These are phyloP conservation scores for Strobilomyces echinocephalus DNA, from an alignment of 768 basidiomycete genomes.

Conservation along the genomic window DNA sequence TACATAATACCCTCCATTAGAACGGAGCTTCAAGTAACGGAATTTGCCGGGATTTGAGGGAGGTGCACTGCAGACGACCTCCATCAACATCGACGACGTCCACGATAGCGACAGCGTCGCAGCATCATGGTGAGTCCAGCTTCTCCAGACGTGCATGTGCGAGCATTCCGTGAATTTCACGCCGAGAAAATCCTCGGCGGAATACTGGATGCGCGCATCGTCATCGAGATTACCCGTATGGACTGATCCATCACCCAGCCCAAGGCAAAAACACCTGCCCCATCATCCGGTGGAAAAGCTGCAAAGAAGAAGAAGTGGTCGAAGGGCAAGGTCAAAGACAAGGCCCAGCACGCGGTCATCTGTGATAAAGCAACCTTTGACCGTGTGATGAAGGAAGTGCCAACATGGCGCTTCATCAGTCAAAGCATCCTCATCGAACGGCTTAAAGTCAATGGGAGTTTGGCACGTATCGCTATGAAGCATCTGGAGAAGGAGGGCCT, in stretches of 20 bases:
- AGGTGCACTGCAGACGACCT: background rate
- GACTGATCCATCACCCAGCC: slow-evolving; percentile 44
- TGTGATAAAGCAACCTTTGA: slow-evolving; percentile 92
- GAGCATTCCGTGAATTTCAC: background rate
- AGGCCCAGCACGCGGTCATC: slow-evolving; percentile 93
- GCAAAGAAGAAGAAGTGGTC: slow-evolving; percentile 99
- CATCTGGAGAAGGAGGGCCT: slow-evolving; percentile 90
- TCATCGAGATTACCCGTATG: slow-evolving; percentile 15
- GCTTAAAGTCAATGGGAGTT: slow-evolving; percentile 91
- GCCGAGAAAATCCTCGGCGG: slow-evolving; percentile 2
- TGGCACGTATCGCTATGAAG: slow-evolving; percentile 86
- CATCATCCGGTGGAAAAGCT: slow-evolving; percentile 72
- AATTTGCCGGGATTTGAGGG: slow-evolving; percentile 10
- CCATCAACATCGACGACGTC: slow-evolving; percentile 25
- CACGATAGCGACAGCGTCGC: slow-evolving; percentile 23
- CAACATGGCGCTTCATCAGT: slow-evolving; percentile 98
- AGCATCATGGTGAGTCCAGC: slow-evolving; percentile 28
- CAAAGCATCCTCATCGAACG: slow-evolving; percentile 98
- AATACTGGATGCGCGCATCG: slow-evolving; percentile 22
- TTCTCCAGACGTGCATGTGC: background rate
- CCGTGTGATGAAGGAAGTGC: slow-evolving; percentile 96
- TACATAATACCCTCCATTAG: slow-evolving; percentile 23
- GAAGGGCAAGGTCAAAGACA: slow-evolving; percentile 99
- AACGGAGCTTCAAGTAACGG: slow-evolving; percentile 23
- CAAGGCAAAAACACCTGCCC: slow-evolving; percentile 68